phyloP scores from a whole-genome alignment of 2,329 filamentous ascomycete genomes.

The Catunica adiposa region DNA sequence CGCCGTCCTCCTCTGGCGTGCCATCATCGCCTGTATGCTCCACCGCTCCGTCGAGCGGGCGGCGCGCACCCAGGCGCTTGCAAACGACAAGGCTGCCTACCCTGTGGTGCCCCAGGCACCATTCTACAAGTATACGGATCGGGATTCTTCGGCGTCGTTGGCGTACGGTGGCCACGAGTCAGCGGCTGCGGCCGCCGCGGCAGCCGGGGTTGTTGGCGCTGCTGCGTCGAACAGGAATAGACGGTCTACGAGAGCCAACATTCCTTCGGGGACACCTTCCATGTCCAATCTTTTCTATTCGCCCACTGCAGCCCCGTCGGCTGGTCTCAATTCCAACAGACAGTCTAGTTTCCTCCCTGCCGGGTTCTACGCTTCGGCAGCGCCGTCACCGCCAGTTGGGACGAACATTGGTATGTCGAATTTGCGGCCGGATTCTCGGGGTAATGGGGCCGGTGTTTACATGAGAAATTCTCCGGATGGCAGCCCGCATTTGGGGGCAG shows the following conservation, averaged over 20 bases:
- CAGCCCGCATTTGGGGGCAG: conserved; percentile 39
- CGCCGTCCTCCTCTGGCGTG: conserved; percentile 75
- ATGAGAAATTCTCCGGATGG: conserved; percentile 41
- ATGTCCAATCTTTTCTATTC: conserved; percentile 80
- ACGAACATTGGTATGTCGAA: conserved; percentile 45
- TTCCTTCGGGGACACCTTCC: conserved; percentile 40
- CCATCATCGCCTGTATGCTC: conserved; percentile 72
- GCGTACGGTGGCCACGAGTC: conserved; percentile 11
- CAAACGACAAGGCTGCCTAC: conserved; percentile 54
- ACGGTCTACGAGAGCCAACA: conserved; percentile 34
- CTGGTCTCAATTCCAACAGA: conserved; percentile 45
- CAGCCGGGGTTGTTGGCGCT: conserved; percentile 3
- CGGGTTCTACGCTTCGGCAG: conserved; percentile 71
- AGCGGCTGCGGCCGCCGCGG: not conserved
- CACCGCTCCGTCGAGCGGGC: conserved; percentile 82
- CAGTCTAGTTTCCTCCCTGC: conserved; percentile 72
- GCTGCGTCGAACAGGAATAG: conserved; percentile 32
- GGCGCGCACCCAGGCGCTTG: conserved; percentile 53
- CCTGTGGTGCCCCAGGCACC: conserved; percentile 35
- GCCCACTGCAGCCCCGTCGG: conserved; percentile 62
- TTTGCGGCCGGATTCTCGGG: conserved; percentile 41
- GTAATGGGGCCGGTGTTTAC: conserved; percentile 23
- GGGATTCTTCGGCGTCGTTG: conserved; percentile 32
- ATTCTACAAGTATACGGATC: conserved; percentile 49
- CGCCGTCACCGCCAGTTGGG: conserved; percentile 30